Conservation (phyloP, 2,329 filamentous ascomycete species). For the Clonostachys rosea region DNA sequence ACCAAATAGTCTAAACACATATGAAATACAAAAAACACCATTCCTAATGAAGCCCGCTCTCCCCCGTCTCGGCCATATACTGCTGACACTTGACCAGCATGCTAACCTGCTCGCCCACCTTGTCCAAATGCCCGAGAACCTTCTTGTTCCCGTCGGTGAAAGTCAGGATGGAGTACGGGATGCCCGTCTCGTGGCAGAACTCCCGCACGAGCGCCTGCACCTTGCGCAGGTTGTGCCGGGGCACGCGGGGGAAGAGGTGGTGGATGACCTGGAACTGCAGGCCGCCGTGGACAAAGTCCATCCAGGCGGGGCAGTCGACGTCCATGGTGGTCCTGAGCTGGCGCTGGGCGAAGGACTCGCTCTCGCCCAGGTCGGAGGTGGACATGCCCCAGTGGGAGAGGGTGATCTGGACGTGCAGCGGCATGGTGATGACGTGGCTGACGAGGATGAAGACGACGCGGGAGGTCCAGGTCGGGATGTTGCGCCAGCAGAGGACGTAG, state of each 20-base stretch:
- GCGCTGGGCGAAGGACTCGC: constrained; percentile 84
- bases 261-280: constrained; percentile 89
- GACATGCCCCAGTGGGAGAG: constrained; percentile 68
- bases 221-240: constrained; percentile 75
- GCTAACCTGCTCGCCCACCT: constrained; percentile 74
- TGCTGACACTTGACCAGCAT: constrained; percentile 73
- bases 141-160: constrained; percentile 81
- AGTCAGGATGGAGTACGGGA: constrained; percentile 81
- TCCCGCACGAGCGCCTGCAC: constrained; percentile 73
- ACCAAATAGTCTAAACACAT: too few relatives aligned
- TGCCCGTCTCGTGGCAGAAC: constrained; percentile 76
- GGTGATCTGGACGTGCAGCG: constrained; percentile 68
- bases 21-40: too few relatives aligned
- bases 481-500: constrained; percentile 52
- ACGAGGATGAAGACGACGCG: constrained; percentile 60
- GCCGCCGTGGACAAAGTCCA: constrained; percentile 86
- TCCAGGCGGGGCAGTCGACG: constrained; percentile 80
- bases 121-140: constrained; percentile 70
- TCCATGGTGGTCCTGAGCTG: constrained; percentile 95
- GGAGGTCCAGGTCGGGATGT: constrained; percentile 55
- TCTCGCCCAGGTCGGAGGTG: constrained; percentile 63
- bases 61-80: constrained; percentile 26
- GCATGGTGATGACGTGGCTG: constrained; percentile 61
- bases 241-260: constrained; percentile 79
- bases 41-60: constrained; percentile 2